Evolutionary conservation across 495 filamentous ascomycete species (phyloP), one percentile per base, ranked within the genome.

Genomic region (Chaetomium tenue): DNA sequence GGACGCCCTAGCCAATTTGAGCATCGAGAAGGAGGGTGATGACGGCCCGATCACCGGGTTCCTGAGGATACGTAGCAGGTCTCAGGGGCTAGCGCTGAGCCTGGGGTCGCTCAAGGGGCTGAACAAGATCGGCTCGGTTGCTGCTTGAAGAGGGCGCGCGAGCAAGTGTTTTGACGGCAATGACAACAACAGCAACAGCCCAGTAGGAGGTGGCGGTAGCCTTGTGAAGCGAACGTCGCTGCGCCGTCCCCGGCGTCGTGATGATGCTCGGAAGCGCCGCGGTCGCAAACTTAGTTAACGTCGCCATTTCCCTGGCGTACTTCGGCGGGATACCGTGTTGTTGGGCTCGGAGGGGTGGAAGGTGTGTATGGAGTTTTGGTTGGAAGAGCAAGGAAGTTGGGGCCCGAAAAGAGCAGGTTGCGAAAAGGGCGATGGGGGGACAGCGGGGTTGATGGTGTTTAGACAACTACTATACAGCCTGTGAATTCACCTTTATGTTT

Each of bases 1-100:
- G 91, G 95, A 99, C 81, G 95, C 95, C 51, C 80, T 99, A 64
- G 95, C 95, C 64, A 99, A 99, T 74, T 72, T 99, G 77, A 97
- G 92, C 72, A 96, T 99, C 70, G 95, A 99, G 74, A 94, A 97
- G 79, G 92, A 98, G 75, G 92, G 92, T 57, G 92, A 97, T 13
- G 88, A 96, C 72, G 94, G 95, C 30, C 92, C 92, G 7, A 89
- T 99, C 65, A 98, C 94, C 30, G 95, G 95, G n/a, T 99, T 99
- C 75, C 91, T 99, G 59, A 89, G 95, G 70, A 99, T 99, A 83
- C 87, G 95, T 77, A 97, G 92, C 82, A 89, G 95, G 70, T 96
- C 92, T 6, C 95, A 99, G 80, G 95, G 94, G 56, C 82, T 99
- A 63, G 95, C 95, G 4, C 80, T 99, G 64, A 97, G 93, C 75